phyloP scores from a whole-genome alignment of 768 basidiomycete species.

The Mycena filopes region DNA sequence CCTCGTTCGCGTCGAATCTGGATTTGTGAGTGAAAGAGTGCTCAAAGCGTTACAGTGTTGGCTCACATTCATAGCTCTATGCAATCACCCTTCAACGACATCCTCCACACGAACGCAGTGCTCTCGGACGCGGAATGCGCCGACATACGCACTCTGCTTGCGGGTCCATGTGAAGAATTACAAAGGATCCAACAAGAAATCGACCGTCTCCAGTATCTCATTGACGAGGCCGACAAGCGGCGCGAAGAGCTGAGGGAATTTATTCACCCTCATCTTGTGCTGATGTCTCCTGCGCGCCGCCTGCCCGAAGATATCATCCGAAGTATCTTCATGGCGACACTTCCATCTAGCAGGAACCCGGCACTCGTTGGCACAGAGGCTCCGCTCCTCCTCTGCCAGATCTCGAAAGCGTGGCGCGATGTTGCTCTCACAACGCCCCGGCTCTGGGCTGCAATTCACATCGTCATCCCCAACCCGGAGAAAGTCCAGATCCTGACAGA shows the following conservation, averaged over 20 bases:
- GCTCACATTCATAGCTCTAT: too few relatives aligned
- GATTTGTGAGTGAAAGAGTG: too few relatives aligned
- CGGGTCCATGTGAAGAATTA: background rate
- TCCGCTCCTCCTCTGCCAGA: background rate
- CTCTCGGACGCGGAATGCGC: background rate
- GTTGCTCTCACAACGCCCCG: slow-evolving; percentile 6
- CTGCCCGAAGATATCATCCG: slow-evolving; percentile 16
- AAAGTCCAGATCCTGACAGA: too few relatives aligned
- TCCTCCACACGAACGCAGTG: slow-evolving; percentile 12
- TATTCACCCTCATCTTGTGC: slow-evolving; percentile 2
- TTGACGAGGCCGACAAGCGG: background rate
- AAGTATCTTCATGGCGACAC: background rate
- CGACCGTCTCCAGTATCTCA: background rate
- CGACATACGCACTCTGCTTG: background rate
- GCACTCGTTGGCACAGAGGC: background rate
- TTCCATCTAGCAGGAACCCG: background rate
- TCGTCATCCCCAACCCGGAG: background rate
- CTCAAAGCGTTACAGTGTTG: too few relatives aligned
- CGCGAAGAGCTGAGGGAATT: background rate
- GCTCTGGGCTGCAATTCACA: slow-evolving; percentile 1
- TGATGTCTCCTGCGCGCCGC: background rate
- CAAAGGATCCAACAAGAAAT: background rate
- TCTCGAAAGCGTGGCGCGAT: slow-evolving; percentile 10
- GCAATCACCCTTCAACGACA: slow-evolving; percentile 2
- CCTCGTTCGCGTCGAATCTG: too few relatives aligned